Base-by-base conservation (phyloP, 768 basidiomycete species). In the Coprinopsis sp. region DNA sequence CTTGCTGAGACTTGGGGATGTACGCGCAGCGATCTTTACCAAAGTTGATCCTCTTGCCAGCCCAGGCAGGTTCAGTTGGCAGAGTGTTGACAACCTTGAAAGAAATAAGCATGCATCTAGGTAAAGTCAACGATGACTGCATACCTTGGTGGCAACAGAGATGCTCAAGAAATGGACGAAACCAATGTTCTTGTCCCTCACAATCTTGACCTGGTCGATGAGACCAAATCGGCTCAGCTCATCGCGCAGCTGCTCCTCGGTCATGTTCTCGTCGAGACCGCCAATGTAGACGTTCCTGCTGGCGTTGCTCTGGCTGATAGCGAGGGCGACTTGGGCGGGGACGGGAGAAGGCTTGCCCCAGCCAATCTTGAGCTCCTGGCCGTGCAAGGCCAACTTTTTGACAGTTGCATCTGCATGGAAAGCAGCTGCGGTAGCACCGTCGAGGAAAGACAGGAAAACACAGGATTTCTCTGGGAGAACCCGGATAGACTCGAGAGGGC, bases 181-280 rank as follows among this genome's bases (percentile, higher is more conserved):
- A 2, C 94, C 96, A 48, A 98, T 98, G 60, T 96, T 96, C 78
- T 97, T 97, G 72, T 99, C 96, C 51, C 95, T 72, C 42, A 98
- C 96, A 60, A 99, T 97, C 79, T 99, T 99, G 63, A 99, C 94
- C 64, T 98, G 95, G 67, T 99, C 96, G 58, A 99, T 97, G 23
- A 95, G 73, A 18, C 96, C 96, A 59, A 95, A 99, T 33, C 87
- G 77, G 58, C 85, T 84, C 19, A 98, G 72, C 61, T 97, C 93
- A 51, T 98, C 93, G 27, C 95, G 71, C 25, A 99, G 71, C 67
- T 82, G 82, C 66, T 94, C 89, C 71, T 98, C 96, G 1, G 91
- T 95, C 72, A 84, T 81, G 41, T 70, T 74, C 66, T 94, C 91
- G 33, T 95, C 93, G 31, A 99, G 71, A 14, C 91, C 91, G 33